Evolutionary conservation across 1,284 basidiomycete genomes (phyloP), one percentile per base, ranked within the genome.

Genomic region (Malassezia brasiliensis): DNA sequence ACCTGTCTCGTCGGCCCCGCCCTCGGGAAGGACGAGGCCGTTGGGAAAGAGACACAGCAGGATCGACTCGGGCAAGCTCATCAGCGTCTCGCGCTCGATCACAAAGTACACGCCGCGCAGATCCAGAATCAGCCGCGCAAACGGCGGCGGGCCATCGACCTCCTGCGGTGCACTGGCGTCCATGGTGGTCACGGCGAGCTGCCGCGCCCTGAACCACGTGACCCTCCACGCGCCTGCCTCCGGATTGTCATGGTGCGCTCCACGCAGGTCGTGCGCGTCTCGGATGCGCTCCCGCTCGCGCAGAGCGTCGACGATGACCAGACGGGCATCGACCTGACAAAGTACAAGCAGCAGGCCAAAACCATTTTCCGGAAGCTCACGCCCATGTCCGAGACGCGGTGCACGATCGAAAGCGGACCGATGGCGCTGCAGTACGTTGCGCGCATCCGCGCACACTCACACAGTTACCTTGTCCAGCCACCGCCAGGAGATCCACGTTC

Each of bases 311-410:
- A 73, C 46, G 72, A 74, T 39, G 63, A 62, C 53, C 71, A 94
- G 89, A 93, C 87, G 62, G 91, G 96, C 76, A 84, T 86, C 70
- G 82, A 86, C 56, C 80, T 98, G 46, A 88, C 90, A 67, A 93
- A 96, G 77, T 90, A 96, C 81, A 98, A 96, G 76, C 93, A 96
- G 69, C 93, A 98, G 76, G 85, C 90, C 46, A 98, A 98, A 77
- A 82, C 96, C 67, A 86, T 99, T 70, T 94, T 96, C 75, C 82
- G 91, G 54, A 84, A 93, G 45, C 85, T 99, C 74, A 68, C 64
- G 6, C 83, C 90, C 37, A 90, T 93, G 70, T 86, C 88, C 19
- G 94, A 98, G 76, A 88, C 90, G 14, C 82, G 87, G 31, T 96
- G 93, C 77, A 94, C 89, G 9, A 98, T 99, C 71, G 94, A 98